Conservation (phyloP, 257 asterid species). For the Knoxia roxburghii region DNA sequence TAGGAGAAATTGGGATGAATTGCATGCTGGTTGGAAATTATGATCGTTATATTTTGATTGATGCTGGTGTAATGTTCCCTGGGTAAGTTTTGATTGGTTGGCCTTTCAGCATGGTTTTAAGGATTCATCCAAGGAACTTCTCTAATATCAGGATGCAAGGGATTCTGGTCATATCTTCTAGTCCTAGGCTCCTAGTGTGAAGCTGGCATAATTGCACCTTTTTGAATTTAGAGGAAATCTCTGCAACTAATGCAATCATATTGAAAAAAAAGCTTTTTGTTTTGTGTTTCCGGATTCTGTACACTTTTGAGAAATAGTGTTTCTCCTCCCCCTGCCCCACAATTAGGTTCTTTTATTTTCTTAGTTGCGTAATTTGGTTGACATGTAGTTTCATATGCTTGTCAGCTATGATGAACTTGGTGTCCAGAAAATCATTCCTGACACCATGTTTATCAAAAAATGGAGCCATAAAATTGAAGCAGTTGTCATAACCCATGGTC, state of each 20-base stretch:
- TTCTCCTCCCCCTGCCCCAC: too few relatives aligned
- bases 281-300: not conserved
- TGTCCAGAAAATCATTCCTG: conserved; percentile 98
- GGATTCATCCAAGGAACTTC: not conserved
- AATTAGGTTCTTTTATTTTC: conserved; percentile 10
- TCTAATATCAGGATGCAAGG: not conserved
- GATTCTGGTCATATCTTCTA: too few relatives aligned
- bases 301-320: not conserved
- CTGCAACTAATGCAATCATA: not conserved
- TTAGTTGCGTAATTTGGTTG: conserved; percentile 9
- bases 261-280: too few relatives aligned
- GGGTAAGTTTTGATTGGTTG: conserved; percentile 55
- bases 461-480: conserved; percentile 99
- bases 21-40: conserved; percentile 97
- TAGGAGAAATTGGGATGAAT: conserved; percentile 99
- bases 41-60: conserved; percentile 90
- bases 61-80: conserved; percentile 98
- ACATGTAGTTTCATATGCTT: conserved; percentile 7
- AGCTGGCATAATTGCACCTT: not conserved
- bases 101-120: not conserved
- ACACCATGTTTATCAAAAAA: conserved; percentile 81
- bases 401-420: conserved; percentile 88
- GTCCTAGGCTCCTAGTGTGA: too few relatives aligned
- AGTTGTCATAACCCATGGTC: conserved; percentile 96
- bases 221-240: not conserved